A percentile compares a stretch with the other conserved stretches of the same genome.
phyloP scores from a whole-genome alignment of 352 stramenopile species.

The Pythium sukuiense region DNA sequence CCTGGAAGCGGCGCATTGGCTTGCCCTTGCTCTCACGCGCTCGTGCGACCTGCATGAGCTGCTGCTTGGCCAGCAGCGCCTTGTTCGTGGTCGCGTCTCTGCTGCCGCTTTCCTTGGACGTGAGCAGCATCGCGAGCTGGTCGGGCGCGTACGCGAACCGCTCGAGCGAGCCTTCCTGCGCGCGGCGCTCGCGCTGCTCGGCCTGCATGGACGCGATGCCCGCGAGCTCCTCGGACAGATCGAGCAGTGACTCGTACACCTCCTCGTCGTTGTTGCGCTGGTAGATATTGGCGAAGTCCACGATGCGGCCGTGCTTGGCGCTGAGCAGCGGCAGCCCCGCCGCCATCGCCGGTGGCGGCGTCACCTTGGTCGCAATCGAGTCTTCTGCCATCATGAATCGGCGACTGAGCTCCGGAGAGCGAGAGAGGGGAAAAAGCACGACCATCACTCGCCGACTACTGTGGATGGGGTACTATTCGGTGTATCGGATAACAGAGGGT shows the following conservation, averaged over 20 bases:
- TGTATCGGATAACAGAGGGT: not conserved
- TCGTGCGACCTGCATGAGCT: slow-evolving; percentile 28
- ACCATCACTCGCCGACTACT: slow-evolving; percentile 10
- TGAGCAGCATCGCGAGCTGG: slow-evolving; percentile 65
- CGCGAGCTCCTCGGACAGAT: slow-evolving; percentile 61
- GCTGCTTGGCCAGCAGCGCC: slow-evolving; percentile 36
- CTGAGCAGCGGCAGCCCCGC: slow-evolving; percentile 27
- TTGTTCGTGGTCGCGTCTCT: slow-evolving; percentile 44
- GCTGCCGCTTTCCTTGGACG: slow-evolving; percentile 46
- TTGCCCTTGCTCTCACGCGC: slow-evolving; percentile 47
- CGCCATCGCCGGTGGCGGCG: slow-evolving; percentile 14
- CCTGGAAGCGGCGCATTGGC: slow-evolving; percentile 69
- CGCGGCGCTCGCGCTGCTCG: slow-evolving; percentile 34
- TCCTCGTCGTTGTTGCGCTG: slow-evolving; percentile 57
- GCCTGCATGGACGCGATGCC: slow-evolving; percentile 31
- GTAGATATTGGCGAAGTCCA: slow-evolving; percentile 73
- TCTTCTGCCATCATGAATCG: slow-evolving; percentile 13
- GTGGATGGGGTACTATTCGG: not conserved
- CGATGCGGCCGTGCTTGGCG: slow-evolving; percentile 28
- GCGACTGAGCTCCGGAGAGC: not conserved
- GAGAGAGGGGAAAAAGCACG: slow-evolving; percentile 2
- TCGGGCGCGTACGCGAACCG: slow-evolving; percentile 47
- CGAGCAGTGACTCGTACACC: slow-evolving; percentile 45
- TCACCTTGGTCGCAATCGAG: slow-evolving; percentile 1
- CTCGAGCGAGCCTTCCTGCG: slow-evolving; percentile 23